Conservation (phyloP, 768 basidiomycete species). For the Collybia nuda region DNA sequence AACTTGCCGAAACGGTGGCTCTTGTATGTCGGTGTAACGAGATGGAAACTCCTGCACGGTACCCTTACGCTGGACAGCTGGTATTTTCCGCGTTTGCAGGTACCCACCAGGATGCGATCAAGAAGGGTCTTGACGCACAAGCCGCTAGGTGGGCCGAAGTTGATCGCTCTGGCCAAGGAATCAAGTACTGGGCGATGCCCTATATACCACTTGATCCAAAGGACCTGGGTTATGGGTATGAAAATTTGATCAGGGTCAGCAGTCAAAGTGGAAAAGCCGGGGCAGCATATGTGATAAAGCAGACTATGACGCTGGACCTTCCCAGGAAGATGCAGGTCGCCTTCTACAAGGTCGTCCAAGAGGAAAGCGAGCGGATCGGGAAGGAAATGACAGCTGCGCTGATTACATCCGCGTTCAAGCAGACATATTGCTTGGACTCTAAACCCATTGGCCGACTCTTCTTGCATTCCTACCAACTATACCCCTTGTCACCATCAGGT, state of each 20-base stretch:
- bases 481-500: slow-evolving; percentile 38
- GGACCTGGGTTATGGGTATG: slow-evolving; percentile 81
- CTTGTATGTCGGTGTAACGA: slow-evolving; percentile 81
- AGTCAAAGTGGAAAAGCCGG: slow-evolving; percentile 88
- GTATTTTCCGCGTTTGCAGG: slow-evolving; percentile 89
- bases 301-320: slow-evolving; percentile 70
- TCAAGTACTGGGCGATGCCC: slow-evolving; percentile 70
- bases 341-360: slow-evolving; percentile 79
- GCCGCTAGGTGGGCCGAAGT: slow-evolving; percentile 49
- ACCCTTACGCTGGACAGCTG: slow-evolving; percentile 82
- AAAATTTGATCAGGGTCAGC: slow-evolving; percentile 87
- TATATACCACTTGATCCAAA: slow-evolving; percentile 86
- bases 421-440: slow-evolving; percentile 62
- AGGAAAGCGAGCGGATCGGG: slow-evolving; percentile 69
- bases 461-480: slow-evolving; percentile 61
- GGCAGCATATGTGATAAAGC: slow-evolving; percentile 80
- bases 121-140: slow-evolving; percentile 81
- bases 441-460: slow-evolving; percentile 65
- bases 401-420: slow-evolving; percentile 70
- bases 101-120: slow-evolving; percentile 84
- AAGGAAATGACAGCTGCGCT: slow-evolving; percentile 80
- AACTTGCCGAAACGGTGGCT: slow-evolving; percentile 71
- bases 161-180: slow-evolving; percentile 38
- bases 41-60: slow-evolving; percentile 74
- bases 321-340: slow-evolving; percentile 80